phyloP scores from a whole-genome alignment of 345 rosid genomes.

The Brassica juncea region DNA sequence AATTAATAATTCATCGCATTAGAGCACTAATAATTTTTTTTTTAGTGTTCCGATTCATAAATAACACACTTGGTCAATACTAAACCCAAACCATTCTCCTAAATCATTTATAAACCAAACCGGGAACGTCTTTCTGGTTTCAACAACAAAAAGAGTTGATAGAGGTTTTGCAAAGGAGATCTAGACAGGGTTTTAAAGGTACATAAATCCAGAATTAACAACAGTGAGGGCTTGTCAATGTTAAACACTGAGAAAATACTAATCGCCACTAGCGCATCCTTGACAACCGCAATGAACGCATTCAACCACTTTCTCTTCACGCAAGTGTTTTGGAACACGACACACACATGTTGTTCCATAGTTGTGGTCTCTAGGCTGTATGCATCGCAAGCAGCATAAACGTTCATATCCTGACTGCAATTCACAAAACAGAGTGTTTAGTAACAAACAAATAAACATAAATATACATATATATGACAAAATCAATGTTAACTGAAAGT shows the following conservation, averaged over 20 bases:
- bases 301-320: constrained; percentile 87
- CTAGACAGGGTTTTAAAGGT: not conserved
- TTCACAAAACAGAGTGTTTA: constrained; percentile 6
- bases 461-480: not conserved
- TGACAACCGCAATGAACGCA: constrained; percentile 82
- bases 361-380: constrained; percentile 87
- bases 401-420: constrained; percentile 84
- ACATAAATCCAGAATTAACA: constrained; percentile 1
- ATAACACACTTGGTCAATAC: not conserved
- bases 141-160: constrained; percentile 18
- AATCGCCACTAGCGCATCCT: constrained; percentile 80
- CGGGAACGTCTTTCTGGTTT: not conserved
- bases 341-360: constrained; percentile 79
- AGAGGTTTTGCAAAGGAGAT: not conserved
- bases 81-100: not conserved
- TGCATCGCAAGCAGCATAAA: constrained; percentile 76
- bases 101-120: constrained; percentile 4
- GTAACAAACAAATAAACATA: not conserved
- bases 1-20: not conserved
- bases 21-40: not conserved
- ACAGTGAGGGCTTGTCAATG: not conserved
- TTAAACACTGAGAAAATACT: too few relatives aligned
- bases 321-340: constrained; percentile 70
- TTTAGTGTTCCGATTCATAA: not conserved
- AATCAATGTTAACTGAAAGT: not conserved